Conservation (phyloP, 2,329 filamentous ascomycete species). For the Phaeophleospora eucalypticola region DNA sequence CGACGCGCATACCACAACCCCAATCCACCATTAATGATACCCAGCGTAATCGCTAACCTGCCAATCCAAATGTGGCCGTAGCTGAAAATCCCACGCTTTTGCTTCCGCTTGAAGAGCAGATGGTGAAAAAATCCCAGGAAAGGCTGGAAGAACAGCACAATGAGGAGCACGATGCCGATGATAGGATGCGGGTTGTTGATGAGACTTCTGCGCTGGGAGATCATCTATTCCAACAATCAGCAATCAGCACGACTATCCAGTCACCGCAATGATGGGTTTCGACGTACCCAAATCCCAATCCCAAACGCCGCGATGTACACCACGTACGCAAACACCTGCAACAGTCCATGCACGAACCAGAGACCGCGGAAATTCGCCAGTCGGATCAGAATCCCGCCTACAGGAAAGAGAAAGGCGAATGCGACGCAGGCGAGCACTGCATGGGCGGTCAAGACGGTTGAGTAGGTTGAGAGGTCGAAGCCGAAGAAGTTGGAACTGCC, state of each 20-base stretch:
- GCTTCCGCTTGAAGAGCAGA: slow-evolving; percentile 47
- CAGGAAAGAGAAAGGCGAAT: slow-evolving; percentile 46
- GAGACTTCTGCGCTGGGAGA: slow-evolving; percentile 26
- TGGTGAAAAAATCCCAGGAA: slow-evolving; percentile 53
- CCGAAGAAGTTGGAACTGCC: slow-evolving; percentile 11
- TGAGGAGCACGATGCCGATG: slow-evolving; percentile 52
- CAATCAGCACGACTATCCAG: too few relatives aligned
- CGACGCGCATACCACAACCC: slow-evolving; percentile 48
- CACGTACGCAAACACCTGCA: slow-evolving; percentile 49
- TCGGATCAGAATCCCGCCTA: slow-evolving; percentile 45
- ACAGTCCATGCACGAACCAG: slow-evolving; percentile 42
- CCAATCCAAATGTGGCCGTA: slow-evolving; percentile 55
- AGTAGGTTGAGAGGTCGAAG: slow-evolving; percentile 8
- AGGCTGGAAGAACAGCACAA: slow-evolving; percentile 53
- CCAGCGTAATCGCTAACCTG: slow-evolving; percentile 47
- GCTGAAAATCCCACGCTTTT: slow-evolving; percentile 44
- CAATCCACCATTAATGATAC: slow-evolving; percentile 55
- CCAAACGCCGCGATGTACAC: slow-evolving; percentile 50
- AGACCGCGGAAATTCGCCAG: slow-evolving; percentile 43
- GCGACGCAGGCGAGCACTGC: slow-evolving; percentile 43
- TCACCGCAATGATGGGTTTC: too few relatives aligned
- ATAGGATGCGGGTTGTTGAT: slow-evolving; percentile 46
- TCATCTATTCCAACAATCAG: too few relatives aligned
- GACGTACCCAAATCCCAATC: slow-evolving; percentile 45
- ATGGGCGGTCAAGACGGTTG: slow-evolving; percentile 42